Percentiles rank a stretch among this genome's conserved stretches.
Evolutionary conservation across 2,329 filamentous ascomycete genomes (phyloP).

Genomic region (Ophiobolus disseminans): DNA sequence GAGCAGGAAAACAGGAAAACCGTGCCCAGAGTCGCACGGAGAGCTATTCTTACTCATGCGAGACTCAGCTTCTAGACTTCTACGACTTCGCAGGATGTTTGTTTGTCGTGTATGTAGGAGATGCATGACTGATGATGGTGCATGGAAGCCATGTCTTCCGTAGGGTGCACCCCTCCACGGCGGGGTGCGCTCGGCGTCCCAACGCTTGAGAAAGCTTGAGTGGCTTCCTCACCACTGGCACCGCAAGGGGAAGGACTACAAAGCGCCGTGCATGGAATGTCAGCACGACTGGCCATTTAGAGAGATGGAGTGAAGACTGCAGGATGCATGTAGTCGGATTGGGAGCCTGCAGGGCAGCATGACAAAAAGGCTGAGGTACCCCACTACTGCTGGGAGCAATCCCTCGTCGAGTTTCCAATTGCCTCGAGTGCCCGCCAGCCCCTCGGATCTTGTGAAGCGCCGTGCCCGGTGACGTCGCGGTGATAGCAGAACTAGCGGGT

Average conservation of each 20-base stretch:
- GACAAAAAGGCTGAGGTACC: background rate
- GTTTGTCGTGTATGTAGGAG: background rate
- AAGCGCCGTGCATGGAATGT: background rate
- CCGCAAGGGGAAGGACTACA: background rate
- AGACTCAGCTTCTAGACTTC: background rate
- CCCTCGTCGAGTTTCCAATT: background rate
- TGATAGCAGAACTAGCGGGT: background rate
- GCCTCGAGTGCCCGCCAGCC: background rate
- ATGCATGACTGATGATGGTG: constrained; percentile 3
- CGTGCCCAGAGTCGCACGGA: too few relatives aligned
- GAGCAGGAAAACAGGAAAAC: background rate
- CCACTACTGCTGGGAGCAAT: background rate
- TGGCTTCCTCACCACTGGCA: background rate
- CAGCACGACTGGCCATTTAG: background rate
- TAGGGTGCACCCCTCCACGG: background rate
- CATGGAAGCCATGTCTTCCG: background rate
- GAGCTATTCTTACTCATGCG: background rate
- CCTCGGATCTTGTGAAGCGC: background rate
- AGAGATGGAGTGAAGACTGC: background rate
- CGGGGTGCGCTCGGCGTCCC: background rate
- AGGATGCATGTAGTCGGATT: background rate
- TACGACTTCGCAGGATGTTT: background rate
- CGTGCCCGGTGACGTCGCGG: background rate
- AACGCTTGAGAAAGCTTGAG: constrained; percentile 1
- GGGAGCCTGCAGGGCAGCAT: background rate